phyloP scores from a whole-genome alignment of 1,284 basidiomycete species.

The Mycena citricolor region DNA sequence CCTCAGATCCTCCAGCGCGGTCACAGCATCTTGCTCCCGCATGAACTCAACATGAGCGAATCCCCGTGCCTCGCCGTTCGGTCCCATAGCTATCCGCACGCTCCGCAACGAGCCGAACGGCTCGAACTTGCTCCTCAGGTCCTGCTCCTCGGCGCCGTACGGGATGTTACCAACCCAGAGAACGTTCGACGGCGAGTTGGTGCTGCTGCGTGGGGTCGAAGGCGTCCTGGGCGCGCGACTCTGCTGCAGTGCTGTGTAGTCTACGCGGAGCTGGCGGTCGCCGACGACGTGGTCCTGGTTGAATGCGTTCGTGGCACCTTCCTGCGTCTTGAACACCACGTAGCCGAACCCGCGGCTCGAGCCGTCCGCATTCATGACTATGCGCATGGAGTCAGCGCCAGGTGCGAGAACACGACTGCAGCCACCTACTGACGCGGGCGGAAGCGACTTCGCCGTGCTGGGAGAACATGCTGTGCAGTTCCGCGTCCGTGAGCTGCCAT shows the following conservation, averaged over 20 bases:
- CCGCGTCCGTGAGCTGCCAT: conserved; percentile 37
- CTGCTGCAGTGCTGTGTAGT: conserved; percentile 16
- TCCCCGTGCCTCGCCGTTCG: conserved; percentile 14
- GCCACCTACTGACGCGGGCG: conserved; percentile 38
- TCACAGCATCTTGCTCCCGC: conserved; percentile 35
- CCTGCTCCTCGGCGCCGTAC: conserved; percentile 19
- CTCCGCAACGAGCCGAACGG: conserved; percentile 16
- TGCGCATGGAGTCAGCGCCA: conserved; percentile 7
- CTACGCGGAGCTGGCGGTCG: conserved; percentile 11
- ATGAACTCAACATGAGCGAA: conserved; percentile 44
- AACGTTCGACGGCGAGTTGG: conserved; percentile 10
- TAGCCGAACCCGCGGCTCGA: conserved; percentile 36
- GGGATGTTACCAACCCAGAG: conserved; percentile 22
- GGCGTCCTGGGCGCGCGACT: not conserved
- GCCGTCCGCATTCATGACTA: conserved; percentile 35
- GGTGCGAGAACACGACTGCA: conserved; percentile 4
- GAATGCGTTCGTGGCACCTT: not conserved
- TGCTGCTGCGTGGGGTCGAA: not conserved
- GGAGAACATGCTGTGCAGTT: conserved; percentile 37
- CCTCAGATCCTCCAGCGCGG: conserved; percentile 33
- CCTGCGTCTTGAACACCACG: conserved; percentile 4
- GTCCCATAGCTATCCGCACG: conserved; percentile 8
- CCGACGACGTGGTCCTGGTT: not conserved
- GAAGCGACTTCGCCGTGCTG: conserved; percentile 36
- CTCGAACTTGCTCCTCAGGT: conserved; percentile 20